Evolutionary conservation across 768 basidiomycete species (phyloP).

Genomic region (Tephrocybe sp.): DNA sequence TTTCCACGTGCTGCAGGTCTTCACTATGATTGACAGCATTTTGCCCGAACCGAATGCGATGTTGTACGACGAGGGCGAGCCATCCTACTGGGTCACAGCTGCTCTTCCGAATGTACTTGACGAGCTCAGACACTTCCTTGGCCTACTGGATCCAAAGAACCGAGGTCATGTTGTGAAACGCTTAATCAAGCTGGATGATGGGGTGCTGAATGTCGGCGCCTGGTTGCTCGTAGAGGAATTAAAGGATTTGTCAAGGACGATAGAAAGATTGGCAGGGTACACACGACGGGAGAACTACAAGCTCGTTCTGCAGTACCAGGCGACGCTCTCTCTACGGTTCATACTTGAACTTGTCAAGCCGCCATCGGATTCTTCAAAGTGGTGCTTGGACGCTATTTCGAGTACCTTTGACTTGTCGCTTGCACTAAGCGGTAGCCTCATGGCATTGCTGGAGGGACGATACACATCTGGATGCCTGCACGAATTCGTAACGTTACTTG

Average conservation of each 20-base stretch:
- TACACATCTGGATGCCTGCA: slow-evolving; percentile 43
- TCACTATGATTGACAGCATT: slow-evolving; percentile 53
- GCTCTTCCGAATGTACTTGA: slow-evolving; percentile 57
- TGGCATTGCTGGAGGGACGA: slow-evolving; percentile 44
- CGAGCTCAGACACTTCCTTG: slow-evolving; percentile 56
- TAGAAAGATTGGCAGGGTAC: slow-evolving; percentile 32
- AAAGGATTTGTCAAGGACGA: slow-evolving; percentile 40
- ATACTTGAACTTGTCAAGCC: slow-evolving; percentile 41
- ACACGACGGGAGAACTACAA: slow-evolving; percentile 29
- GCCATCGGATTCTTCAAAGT: slow-evolving; percentile 35
- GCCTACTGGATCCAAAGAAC: slow-evolving; percentile 51
- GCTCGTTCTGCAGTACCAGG: slow-evolving; percentile 43
- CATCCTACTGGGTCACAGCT: slow-evolving; percentile 45
- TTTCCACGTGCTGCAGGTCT: slow-evolving; percentile 52
- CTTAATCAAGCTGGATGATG: slow-evolving; percentile 55
- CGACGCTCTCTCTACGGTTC: slow-evolving; percentile 48
- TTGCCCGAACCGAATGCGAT: slow-evolving; percentile 36
- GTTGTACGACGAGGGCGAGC: slow-evolving; percentile 27
- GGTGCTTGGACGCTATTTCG: slow-evolving; percentile 42
- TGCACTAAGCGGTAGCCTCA: slow-evolving; percentile 39
- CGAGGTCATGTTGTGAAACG: slow-evolving; percentile 52
- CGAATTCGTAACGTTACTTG: slow-evolving; percentile 32
- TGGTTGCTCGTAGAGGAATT: slow-evolving; percentile 71
- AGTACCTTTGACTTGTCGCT: slow-evolving; percentile 39
- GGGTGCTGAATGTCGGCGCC: slow-evolving; percentile 55